These are phyloP conservation scores for Diaporthe eres DNA, from an alignment of 2,329 filamentous ascomycete species.

Conservation along the genomic window DNA sequence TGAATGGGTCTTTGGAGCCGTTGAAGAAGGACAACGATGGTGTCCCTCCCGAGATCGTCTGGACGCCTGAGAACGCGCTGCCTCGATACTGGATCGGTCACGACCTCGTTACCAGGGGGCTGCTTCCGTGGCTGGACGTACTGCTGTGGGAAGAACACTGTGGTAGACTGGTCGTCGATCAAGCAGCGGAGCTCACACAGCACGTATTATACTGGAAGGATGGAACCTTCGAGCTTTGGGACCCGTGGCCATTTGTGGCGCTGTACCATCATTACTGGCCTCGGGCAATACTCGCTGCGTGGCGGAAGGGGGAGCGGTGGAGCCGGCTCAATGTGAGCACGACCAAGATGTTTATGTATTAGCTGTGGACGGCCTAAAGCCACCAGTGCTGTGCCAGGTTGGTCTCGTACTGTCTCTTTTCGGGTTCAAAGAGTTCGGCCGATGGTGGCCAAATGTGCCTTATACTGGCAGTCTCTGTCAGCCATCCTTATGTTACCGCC, in stretches of 20 bases:
- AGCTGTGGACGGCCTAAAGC: neutral
- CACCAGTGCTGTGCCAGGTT: neutral
- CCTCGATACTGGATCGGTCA: slow-evolving; percentile 77
- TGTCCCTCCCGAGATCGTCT: neutral
- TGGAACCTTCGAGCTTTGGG: slow-evolving; percentile 65
- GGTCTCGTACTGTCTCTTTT: neutral
- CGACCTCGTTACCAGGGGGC: slow-evolving; percentile 68
- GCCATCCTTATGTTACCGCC: neutral
- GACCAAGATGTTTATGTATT: slow-evolving; percentile 41
- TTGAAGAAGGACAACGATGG: slow-evolving; percentile 39
- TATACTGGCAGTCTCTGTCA: neutral
- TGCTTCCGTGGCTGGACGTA: slow-evolving; percentile 60
- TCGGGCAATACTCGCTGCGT: slow-evolving; percentile 61
- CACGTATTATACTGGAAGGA: slow-evolving; percentile 68
- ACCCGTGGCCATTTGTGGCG: slow-evolving; percentile 70
- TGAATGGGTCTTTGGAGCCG: slow-evolving; percentile 48
- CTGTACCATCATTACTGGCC: slow-evolving; percentile 72
- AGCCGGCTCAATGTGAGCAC: slow-evolving; percentile 78
- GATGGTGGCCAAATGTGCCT: neutral
- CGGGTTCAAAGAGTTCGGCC: neutral
- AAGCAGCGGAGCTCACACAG: slow-evolving; percentile 49
- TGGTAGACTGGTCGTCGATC: slow-evolving; percentile 42
- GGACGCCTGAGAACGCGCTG: slow-evolving; percentile 45
- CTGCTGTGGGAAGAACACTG: slow-evolving; percentile 45
- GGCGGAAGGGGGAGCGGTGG: slow-evolving; percentile 67